Evolutionary conservation across 2,329 filamentous ascomycete genomes (phyloP).

Genomic region (Botrytis galanthina): DNA sequence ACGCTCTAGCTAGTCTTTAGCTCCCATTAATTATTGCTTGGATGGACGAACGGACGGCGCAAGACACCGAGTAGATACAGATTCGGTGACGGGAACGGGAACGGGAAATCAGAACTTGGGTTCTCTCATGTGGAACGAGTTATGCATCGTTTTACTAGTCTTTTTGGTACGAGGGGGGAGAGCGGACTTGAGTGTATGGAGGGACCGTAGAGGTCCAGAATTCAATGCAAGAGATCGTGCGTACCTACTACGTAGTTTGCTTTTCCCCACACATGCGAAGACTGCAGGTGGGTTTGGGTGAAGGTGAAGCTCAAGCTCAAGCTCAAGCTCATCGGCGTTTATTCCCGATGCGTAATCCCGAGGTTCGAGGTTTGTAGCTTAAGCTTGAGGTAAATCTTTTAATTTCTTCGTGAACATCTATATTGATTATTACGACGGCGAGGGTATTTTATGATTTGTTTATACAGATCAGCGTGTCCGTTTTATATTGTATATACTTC

Average conservation of each 20-base stretch:
- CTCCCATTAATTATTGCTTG: neutral
- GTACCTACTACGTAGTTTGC: neutral
- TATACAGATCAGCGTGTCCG: neutral
- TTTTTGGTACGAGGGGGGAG: neutral
- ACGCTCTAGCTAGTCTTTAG: neutral
- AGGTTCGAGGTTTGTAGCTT: neutral
- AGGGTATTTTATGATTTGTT: neutral
- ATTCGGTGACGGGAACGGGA: neutral
- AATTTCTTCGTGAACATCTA: neutral
- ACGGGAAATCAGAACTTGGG: neutral
- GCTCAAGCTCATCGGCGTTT: neutral
- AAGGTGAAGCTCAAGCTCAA: neutral
- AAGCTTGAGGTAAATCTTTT: neutral
- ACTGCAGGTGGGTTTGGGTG: neutral
- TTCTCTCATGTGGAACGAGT: neutral
- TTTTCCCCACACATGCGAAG: neutral
- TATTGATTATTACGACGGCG: neutral
- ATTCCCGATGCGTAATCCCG: neutral
- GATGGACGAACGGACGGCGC: neutral
- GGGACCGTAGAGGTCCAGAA: neutral
- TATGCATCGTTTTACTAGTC: neutral
- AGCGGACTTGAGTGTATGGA: neutral
- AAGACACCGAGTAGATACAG: neutral
- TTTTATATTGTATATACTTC: neutral
- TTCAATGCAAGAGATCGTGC: neutral